Percentiles rank a stretch among this genome's conserved stretches.
Evolutionary conservation across 208 protist species (phyloP).

Genomic region (Leishmania lainsoni): DNA sequence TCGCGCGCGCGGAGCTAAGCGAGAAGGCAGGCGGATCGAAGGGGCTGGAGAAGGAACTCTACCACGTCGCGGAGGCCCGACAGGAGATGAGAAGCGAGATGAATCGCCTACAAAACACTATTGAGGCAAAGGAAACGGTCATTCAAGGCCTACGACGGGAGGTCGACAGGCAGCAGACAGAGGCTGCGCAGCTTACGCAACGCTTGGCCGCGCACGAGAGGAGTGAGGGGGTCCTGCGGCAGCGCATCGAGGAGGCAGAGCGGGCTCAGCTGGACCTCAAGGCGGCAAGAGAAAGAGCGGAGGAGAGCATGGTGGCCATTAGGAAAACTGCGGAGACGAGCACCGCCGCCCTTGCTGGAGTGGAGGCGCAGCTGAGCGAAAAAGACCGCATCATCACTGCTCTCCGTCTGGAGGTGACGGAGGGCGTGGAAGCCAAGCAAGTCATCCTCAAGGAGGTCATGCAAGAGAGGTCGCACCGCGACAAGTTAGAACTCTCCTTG

Average conservation of each 20-base stretch:
- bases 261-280: slow-evolving; percentile 21
- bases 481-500: slow-evolving; percentile 26
- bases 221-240: slow-evolving; percentile 18
- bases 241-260: slow-evolving; percentile 34
- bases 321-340: slow-evolving; percentile 19
- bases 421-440: slow-evolving; percentile 22
- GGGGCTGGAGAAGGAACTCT: slow-evolving; percentile 44
- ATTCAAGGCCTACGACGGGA: slow-evolving; percentile 23
- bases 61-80: slow-evolving; percentile 35
- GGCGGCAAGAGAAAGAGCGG: slow-evolving; percentile 20
- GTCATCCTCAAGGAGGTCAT: slow-evolving; percentile 21
- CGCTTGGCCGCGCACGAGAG: slow-evolving; percentile 20
- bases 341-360: slow-evolving; percentile 9
- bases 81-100: slow-evolving; percentile 39
- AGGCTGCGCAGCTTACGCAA: slow-evolving; percentile 34
- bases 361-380: slow-evolving; percentile 22
- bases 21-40: slow-evolving; percentile 53
- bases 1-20: slow-evolving; percentile 41
- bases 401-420: slow-evolving; percentile 28
- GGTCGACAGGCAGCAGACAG: slow-evolving; percentile 32
- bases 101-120: slow-evolving; percentile 10
- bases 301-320: slow-evolving; percentile 20
- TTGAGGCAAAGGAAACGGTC: slow-evolving; percentile 20
- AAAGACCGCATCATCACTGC: slow-evolving; percentile 13
- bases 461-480: slow-evolving; percentile 26